These are phyloP conservation scores for Coprinellus micaceus DNA, from an alignment of 768 basidiomycete species.

Conservation along the genomic window DNA sequence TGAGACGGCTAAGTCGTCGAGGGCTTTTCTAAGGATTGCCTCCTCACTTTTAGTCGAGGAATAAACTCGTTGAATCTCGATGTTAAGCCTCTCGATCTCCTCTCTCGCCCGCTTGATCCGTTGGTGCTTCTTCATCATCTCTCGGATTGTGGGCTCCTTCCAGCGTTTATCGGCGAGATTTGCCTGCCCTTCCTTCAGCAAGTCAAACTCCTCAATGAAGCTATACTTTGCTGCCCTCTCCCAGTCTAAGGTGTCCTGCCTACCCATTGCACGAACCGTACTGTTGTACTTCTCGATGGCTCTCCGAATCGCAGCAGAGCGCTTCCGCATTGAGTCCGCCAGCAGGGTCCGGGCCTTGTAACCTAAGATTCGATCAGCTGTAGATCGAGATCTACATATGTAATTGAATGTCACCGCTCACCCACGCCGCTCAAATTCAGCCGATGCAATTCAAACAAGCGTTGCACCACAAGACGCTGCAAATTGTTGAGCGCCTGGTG, in stretches of 20 bases:
- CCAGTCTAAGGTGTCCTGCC: neutral
- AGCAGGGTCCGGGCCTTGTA: neutral
- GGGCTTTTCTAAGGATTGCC: neutral
- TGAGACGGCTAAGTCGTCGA: neutral
- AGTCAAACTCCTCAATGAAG: no score
- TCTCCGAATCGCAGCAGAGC: neutral
- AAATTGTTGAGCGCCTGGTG: conserved; percentile 18
- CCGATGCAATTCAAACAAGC: conserved; percentile 22
- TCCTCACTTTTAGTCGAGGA: conserved; percentile 5
- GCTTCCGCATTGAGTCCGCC: neutral
- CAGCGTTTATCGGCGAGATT: neutral
- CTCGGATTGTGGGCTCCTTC: neutral
- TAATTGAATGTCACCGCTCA: conserved; percentile 10
- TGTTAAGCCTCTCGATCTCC: conserved; percentile 4
- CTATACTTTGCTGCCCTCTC: neutral
- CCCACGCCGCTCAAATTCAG: conserved; percentile 24
- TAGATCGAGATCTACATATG: neutral
- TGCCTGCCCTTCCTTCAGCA: neutral
- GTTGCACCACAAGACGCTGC: conserved; percentile 17
- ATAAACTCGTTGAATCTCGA: conserved; percentile 3
- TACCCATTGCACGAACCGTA: neutral
- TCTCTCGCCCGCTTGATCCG: conserved; percentile 4
- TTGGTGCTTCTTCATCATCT: conserved; percentile 2
- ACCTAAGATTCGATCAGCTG: neutral
- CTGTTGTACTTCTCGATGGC: conserved; percentile 3